Evolutionary conservation across 192 early-diverging fungal species (phyloP).

Genomic region (Piromyces sp.): DNA sequence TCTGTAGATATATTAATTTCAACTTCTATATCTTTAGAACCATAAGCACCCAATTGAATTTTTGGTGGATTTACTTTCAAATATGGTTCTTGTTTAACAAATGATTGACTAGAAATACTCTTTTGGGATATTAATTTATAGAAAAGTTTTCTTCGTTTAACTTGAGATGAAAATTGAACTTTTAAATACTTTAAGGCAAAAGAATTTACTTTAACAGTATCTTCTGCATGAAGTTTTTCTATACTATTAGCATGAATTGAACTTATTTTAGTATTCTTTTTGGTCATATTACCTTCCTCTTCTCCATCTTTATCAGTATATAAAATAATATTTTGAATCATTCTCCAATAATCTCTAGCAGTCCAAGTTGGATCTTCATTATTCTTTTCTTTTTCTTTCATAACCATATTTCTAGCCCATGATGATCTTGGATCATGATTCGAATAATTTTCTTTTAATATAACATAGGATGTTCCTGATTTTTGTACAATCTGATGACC

Average conservation of each 20-base stretch:
- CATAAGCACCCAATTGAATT: constrained; percentile 27
- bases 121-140: constrained; percentile 28
- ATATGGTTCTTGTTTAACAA: constrained; percentile 13
- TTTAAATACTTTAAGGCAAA: constrained; percentile 1
- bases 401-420: constrained; percentile 24
- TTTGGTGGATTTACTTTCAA: constrained; percentile 25
- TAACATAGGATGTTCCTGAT: constrained; percentile 9
- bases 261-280: background rate
- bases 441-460: constrained; percentile 24
- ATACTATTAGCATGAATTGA: background rate
- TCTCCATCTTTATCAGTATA: background rate
- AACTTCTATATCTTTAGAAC: constrained; percentile 24
- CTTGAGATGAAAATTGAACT: constrained; percentile 11
- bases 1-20: constrained; percentile 33
- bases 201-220: background rate
- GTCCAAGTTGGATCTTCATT: constrained; percentile 1
- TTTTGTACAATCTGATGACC: constrained; percentile 25
- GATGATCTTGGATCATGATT: constrained; percentile 30
- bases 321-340: constrained; percentile 7
- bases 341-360: constrained; percentile 19
- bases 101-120: constrained; percentile 27
- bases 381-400: constrained; percentile 14
- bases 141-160: constrained; percentile 41
- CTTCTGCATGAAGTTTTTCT: background rate
- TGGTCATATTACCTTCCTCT: constrained; percentile 2